These are phyloP conservation scores for Monosporascus sp. DNA, from an alignment of 2,329 filamentous ascomycete genomes.

Conservation along the genomic window DNA sequence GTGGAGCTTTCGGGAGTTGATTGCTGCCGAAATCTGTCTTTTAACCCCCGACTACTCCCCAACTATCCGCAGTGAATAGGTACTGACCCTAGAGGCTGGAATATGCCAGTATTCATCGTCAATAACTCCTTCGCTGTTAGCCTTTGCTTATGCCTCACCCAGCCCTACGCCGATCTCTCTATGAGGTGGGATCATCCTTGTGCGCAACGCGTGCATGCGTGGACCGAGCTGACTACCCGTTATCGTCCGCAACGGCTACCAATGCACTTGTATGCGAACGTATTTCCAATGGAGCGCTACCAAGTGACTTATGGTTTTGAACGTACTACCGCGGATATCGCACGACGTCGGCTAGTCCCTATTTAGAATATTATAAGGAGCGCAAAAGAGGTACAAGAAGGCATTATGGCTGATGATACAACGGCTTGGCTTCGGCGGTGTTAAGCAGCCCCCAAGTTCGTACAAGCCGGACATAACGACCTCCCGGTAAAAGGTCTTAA, in stretches of 20 bases:
- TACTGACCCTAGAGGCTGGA: too few species aligned
- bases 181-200: constrained; percentile 41
- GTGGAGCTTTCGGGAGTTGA: too few species aligned
- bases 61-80: too few species aligned
- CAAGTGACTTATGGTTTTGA: constrained; percentile 37
- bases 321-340: constrained; percentile 47
- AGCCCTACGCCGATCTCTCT: constrained; percentile 52
- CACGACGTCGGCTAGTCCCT: constrained; percentile 56
- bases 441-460: constrained; percentile 36
- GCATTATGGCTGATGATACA: constrained; percentile 2
- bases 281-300: background rate
- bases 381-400: background rate
- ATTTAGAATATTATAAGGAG: constrained; percentile 55
- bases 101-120: constrained; percentile 42
- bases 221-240: constrained; percentile 15
- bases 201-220: constrained; percentile 8
- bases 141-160: constrained; percentile 50
- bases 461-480: constrained; percentile 40
- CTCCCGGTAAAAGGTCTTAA: constrained; percentile 36
- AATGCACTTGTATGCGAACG: constrained; percentile 49
- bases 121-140: constrained; percentile 46
- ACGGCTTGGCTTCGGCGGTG: constrained; percentile 19
- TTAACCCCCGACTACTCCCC: too few species aligned
- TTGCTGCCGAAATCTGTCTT: too few species aligned
- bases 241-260: constrained; percentile 59